Percentiles rank a stretch among this genome's conserved stretches.
phyloP scores from a whole-genome alignment of 1,139 yeast genomes.

The Scheffersomyces quercinus region DNA sequence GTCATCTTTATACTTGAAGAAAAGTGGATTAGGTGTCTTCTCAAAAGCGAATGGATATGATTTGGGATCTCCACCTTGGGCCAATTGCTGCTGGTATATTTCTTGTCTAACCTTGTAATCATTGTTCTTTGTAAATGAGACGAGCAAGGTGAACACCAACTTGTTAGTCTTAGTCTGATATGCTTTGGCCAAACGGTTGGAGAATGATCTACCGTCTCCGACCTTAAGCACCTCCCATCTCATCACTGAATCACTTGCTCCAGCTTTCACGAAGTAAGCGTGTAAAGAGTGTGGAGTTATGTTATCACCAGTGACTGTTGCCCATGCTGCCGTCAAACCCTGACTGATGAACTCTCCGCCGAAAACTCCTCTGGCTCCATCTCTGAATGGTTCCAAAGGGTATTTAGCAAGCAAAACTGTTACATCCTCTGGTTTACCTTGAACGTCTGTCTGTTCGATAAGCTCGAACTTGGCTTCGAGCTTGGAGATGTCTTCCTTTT shows the following conservation, averaged over 20 bases:
- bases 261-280: slow-evolving; percentile 43
- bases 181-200: slow-evolving; percentile 37
- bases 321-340: slow-evolving; percentile 40
- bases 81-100: neutral
- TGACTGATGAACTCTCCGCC: slow-evolving; percentile 45
- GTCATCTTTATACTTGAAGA: slow-evolving; percentile 32
- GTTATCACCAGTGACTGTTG: slow-evolving; percentile 25
- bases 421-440: slow-evolving; percentile 6
- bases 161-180: slow-evolving; percentile 32
- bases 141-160: slow-evolving; percentile 34
- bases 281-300: slow-evolving; percentile 44
- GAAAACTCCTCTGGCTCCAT: slow-evolving; percentile 37
- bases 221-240: slow-evolving; percentile 36
- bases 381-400: slow-evolving; percentile 36
- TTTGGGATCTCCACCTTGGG: slow-evolving; percentile 11
- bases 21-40: slow-evolving; percentile 29
- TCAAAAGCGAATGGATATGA: slow-evolving; percentile 33
- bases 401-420: slow-evolving; percentile 29
- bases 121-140: slow-evolving; percentile 37
- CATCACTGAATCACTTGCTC: slow-evolving; percentile 28
- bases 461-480: slow-evolving; percentile 25
- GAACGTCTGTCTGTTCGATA: slow-evolving; percentile 5
- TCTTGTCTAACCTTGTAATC: slow-evolving; percentile 14
- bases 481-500: slow-evolving; percentile 17
- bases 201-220: slow-evolving; percentile 37